Conservation (phyloP, 2,329 filamentous ascomycete species). For the Microascus cirrosus region DNA sequence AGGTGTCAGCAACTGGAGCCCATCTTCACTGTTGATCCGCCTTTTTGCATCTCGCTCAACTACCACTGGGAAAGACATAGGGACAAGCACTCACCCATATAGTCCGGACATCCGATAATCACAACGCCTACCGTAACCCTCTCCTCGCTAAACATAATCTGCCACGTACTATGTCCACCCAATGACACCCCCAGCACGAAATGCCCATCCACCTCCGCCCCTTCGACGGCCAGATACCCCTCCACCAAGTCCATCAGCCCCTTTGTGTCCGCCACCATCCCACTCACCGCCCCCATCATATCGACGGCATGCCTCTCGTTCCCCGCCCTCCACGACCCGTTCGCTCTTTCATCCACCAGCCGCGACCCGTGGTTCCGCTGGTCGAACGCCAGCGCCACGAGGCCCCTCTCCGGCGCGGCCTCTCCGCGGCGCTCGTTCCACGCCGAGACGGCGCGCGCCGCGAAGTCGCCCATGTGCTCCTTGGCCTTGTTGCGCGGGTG, state of each 20-base stretch:
- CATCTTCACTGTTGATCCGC: too few species aligned
- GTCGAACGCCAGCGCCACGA: conserved; percentile 81
- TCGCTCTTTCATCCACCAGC: conserved; percentile 54
- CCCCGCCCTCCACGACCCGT: conserved; percentile 68
- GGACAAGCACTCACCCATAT: conserved; percentile 41
- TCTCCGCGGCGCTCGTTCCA: conserved; percentile 42
- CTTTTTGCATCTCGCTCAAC: too few species aligned
- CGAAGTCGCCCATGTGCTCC: conserved; percentile 65
- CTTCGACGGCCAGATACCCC: conserved; percentile 45
- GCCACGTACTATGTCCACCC: conserved; percentile 83
- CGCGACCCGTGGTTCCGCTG: conserved; percentile 85
- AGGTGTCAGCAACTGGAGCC: background rate
- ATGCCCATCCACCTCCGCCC: conserved; percentile 44
- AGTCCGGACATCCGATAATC: conserved; percentile 86
- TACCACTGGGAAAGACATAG: background rate
- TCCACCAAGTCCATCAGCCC: conserved; percentile 67
- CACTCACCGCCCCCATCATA: conserved; percentile 72
- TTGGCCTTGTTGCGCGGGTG: conserved; percentile 66
- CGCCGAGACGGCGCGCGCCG: conserved; percentile 53
- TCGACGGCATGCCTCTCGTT: conserved; percentile 79
- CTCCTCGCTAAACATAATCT: conserved; percentile 66
- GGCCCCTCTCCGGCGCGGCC: conserved; percentile 27
- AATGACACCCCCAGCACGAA: conserved; percentile 73
- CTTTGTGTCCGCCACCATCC: conserved; percentile 63
- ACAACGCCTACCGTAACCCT: conserved; percentile 68